These are phyloP conservation scores for Amanita inopinata DNA, from an alignment of 768 basidiomycete species.

Conservation along the genomic window DNA sequence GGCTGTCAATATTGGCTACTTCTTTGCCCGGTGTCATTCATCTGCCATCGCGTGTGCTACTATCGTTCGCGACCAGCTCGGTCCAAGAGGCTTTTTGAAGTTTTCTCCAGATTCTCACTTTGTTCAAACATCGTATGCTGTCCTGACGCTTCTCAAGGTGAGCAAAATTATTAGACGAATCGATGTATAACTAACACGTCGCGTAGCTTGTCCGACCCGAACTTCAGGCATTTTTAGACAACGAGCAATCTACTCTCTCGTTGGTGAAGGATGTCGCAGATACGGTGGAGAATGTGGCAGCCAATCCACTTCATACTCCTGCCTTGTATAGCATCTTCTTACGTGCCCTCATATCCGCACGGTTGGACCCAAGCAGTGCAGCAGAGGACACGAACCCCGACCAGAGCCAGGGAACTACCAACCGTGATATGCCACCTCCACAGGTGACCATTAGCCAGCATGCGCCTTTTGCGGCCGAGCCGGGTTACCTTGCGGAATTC, in stretches of 20 bases:
- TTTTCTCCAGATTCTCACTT: constrained; percentile 89
- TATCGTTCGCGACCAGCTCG: constrained; percentile 71
- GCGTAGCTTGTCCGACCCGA: constrained; percentile 72
- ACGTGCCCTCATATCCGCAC: constrained; percentile 62
- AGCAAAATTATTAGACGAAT: constrained; percentile 14
- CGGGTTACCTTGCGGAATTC: constrained; percentile 40
- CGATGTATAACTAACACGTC: constrained; percentile 5
- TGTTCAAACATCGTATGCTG: constrained; percentile 88
- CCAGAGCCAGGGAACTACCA: not conserved
- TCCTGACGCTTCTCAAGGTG: constrained; percentile 88
- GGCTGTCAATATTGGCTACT: constrained; percentile 67
- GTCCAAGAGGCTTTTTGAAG: constrained; percentile 64
- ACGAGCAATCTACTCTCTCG: constrained; percentile 60
- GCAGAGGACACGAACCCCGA: not conserved
- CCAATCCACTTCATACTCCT: constrained; percentile 78
- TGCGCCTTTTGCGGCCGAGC: constrained; percentile 1
- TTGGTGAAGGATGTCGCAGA: constrained; percentile 78
- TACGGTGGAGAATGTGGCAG: constrained; percentile 67
- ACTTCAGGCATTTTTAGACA: constrained; percentile 66
- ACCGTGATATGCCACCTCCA: constrained; percentile 18
- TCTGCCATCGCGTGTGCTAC: constrained; percentile 61
- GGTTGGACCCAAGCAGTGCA: constrained; percentile 19
- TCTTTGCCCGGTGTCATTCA: constrained; percentile 72
- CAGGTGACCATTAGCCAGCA: constrained; percentile 2
- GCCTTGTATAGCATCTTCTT: constrained; percentile 82